Evolutionary conservation across 495 filamentous ascomycete species (phyloP), one percentile per base, ranked within the genome.

Genomic region (Aspergillus asperescens): DNA sequence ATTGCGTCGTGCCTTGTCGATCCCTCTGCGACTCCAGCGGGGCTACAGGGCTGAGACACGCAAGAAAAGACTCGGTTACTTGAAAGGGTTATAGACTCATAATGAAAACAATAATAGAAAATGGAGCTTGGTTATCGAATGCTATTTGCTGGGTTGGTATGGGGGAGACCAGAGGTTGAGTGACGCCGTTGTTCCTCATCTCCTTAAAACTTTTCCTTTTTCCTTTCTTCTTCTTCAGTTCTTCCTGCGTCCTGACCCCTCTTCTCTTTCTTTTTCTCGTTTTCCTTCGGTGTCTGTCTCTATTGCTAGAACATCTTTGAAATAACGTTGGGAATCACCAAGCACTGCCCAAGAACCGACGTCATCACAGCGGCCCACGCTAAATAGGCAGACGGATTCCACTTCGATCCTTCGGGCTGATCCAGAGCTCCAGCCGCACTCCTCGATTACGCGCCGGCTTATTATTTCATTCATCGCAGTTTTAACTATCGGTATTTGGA

Each of bases 371-470:
- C 32, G 22, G 46, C 35, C 32, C 41, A 27, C 52, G 45, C 55
- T 62, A 47, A 35, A 10, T 29, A 62, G 59, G 59, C 59, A 62
- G 59, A 62, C 59, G 59, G 56, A 62, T 62, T 62, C 44, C 51
- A 40, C n/a, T n/a, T n/a, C n/a, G n/a, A n/a, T 54, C 42, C 31
- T 54, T 39, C 32, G 56, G 22, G 38, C 35, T 50, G 35, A 37
- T 47, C 52, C 52, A 50, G 37, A 53, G n/a, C n/a, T 18, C 32
- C 44, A 47, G 19, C 18, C 38, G 28, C n/a, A 46, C 24, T 24
- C 19, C 29, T 47, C 43, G 13, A 41, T 42, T 47, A 35, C 32
- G 32, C 32, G 15, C 39, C 22, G 52, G 39, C 29, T 46, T 29
- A 29, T 52, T 24, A 9, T n/a, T n/a, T n/a, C n/a, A 44, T 24